Percentiles rank a stretch among this genome's conserved stretches.
Conservation (phyloP, 495 filamentous ascomycete species). For the Trichoderma erinaceum region DNA sequence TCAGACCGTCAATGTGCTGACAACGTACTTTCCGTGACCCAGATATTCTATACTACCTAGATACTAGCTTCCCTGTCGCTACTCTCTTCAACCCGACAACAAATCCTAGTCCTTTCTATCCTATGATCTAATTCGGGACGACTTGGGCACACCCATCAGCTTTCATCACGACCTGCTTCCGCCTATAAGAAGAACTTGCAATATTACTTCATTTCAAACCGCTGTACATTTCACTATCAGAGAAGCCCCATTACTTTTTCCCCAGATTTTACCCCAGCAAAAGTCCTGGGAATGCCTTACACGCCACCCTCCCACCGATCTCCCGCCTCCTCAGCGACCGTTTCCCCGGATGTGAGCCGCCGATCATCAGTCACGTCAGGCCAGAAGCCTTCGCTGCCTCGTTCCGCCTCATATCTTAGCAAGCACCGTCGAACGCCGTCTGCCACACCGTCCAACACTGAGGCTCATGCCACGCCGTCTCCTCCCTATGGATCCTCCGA, state of each 20-base stretch:
- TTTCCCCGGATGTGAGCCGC: conserved; percentile 57
- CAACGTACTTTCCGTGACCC: background rate
- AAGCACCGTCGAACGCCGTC: conserved; percentile 46
- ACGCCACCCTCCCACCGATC: conserved; percentile 80
- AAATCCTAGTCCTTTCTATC: background rate
- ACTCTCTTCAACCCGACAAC: background rate
- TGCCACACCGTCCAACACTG: conserved; percentile 19
- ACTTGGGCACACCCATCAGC: background rate
- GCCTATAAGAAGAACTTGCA: background rate
- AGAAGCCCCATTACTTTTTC: background rate
- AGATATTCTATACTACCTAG: background rate
- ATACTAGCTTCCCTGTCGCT: conserved; percentile 7
- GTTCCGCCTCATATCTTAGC: conserved; percentile 71
- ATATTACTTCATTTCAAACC: background rate
- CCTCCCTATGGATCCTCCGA: conserved; percentile 74
- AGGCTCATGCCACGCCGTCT: conserved; percentile 35
- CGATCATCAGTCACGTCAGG: conserved; percentile 47
- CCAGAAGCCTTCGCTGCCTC: conserved; percentile 53
- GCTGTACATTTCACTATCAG: background rate
- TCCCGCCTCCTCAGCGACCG: conserved; percentile 62
- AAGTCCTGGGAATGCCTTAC: conserved; percentile 70
- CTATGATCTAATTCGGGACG: background rate
- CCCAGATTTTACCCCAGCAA: background rate
- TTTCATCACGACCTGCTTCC: background rate
- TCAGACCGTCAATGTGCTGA: background rate